Conservation (phyloP, 2,329 filamentous ascomycete species). For the Aspergillus pseudoviridinutans region DNA sequence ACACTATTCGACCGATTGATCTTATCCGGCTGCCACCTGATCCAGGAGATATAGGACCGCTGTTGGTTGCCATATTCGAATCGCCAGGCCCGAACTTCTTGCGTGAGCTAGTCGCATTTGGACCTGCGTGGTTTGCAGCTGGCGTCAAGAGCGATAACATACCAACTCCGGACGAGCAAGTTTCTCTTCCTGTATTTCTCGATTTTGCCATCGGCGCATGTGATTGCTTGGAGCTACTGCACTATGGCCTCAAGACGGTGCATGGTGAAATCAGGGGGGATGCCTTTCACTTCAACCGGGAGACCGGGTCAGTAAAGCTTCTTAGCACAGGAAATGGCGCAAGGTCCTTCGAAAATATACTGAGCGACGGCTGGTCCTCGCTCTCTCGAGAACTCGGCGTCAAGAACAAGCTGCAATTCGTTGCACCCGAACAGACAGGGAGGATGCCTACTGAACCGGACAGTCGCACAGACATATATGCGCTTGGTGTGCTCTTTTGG, state of each 20-base stretch:
- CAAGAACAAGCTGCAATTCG: slow-evolving; percentile 84
- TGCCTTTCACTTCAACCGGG: slow-evolving; percentile 78
- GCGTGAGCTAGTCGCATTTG: slow-evolving; percentile 67
- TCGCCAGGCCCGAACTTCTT: slow-evolving; percentile 72
- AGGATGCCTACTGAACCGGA: slow-evolving; percentile 90
- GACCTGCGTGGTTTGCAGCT: slow-evolving; percentile 66
- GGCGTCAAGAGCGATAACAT: slow-evolving; percentile 47
- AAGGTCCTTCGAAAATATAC: slow-evolving; percentile 83
- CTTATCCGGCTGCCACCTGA: slow-evolving; percentile 67
- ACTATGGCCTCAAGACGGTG: slow-evolving; percentile 79
- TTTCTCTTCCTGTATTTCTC: slow-evolving; percentile 72
- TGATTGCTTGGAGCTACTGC: slow-evolving; percentile 83
- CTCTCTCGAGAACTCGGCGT: slow-evolving; percentile 80
- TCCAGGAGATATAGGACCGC: slow-evolving; percentile 64
- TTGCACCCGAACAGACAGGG: slow-evolving; percentile 91
- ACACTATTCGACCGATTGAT: slow-evolving; percentile 78
- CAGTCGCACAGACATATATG: slow-evolving; percentile 89
- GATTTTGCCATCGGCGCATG: slow-evolving; percentile 88
- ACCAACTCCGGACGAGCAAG: slow-evolving; percentile 53
- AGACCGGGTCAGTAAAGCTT: slow-evolving; percentile 69
- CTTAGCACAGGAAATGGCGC: slow-evolving; percentile 83
- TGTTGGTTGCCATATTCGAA: slow-evolving; percentile 78
- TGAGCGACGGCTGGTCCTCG: slow-evolving; percentile 82
- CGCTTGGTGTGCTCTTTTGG: slow-evolving; percentile 85
- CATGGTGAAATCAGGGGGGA: slow-evolving; percentile 90